phyloP scores from a whole-genome alignment of 805 yeast genomes.

The Ogataea parapolymorpha region DNA sequence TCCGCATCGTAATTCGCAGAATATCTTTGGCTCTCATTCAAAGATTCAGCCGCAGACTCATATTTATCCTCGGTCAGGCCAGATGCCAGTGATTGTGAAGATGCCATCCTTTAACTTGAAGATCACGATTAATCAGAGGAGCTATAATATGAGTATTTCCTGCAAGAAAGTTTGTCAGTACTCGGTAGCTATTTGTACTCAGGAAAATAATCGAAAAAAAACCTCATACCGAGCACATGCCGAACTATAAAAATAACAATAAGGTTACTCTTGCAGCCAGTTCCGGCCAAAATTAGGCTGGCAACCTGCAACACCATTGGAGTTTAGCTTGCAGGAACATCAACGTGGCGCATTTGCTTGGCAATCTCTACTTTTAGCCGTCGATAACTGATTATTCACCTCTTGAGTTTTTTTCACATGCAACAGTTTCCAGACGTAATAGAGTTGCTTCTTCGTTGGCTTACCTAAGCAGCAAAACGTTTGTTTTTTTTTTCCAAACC shows the following conservation, averaged over 20 bases:
- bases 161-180: too few species aligned
- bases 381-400: too few species aligned
- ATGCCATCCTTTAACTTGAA: background rate
- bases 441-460: background rate
- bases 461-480: background rate
- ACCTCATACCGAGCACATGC: background rate
- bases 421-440: too few species aligned
- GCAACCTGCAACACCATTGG: too few species aligned
- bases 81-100: slow-evolving; percentile 4
- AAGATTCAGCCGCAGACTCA: slow-evolving; percentile 15
- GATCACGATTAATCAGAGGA: too few species aligned
- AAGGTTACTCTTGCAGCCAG: too few species aligned
- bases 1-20: background rate
- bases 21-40: background rate
- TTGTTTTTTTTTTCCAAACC: background rate
- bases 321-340: too few species aligned
- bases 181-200: background rate
- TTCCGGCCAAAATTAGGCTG: too few species aligned
- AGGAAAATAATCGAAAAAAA: background rate
- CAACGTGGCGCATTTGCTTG: too few species aligned
- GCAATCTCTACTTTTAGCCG: too few species aligned
- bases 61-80: slow-evolving; percentile 6
- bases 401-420: too few species aligned
- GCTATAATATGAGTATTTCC: background rate
- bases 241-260: background rate